These are phyloP conservation scores for Leccinum uliginosum DNA, from an alignment of 768 basidiomycete species.

Conservation along the genomic window DNA sequence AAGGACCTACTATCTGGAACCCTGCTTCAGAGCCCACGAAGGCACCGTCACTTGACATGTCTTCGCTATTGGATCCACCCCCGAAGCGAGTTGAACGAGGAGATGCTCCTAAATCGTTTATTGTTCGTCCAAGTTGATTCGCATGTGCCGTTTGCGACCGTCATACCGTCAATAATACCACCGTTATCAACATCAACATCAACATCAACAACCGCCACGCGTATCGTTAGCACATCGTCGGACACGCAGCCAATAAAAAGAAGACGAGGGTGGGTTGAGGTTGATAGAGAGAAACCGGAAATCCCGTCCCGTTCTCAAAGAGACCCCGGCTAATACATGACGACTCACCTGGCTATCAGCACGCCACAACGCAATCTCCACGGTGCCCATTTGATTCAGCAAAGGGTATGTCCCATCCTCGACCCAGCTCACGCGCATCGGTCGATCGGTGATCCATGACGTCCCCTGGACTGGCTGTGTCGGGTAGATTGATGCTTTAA, in stretches of 20 bases:
- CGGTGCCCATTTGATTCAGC: constrained; percentile 37
- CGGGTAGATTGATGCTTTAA: constrained; percentile 42
- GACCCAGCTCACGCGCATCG: constrained; percentile 43
- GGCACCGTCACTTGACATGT: constrained; percentile 29
- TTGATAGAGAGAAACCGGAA: not conserved
- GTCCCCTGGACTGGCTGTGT: constrained; percentile 46
- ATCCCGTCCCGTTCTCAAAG: not conserved
- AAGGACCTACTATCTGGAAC: constrained; percentile 31
- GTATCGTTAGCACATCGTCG: not conserved
- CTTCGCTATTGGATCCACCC: constrained; percentile 35
- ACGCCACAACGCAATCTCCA: constrained; percentile 45
- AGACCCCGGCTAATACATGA: not conserved
- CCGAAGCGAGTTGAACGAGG: constrained; percentile 37
- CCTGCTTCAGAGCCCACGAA: constrained; percentile 18
- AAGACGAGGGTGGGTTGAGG: not conserved
- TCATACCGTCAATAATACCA: not conserved
- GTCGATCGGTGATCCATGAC: constrained; percentile 40
- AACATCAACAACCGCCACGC: not conserved
- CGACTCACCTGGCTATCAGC: constrained; percentile 7
- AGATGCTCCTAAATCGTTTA: constrained; percentile 32
- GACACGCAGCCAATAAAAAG: not conserved
- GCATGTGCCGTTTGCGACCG: not conserved
- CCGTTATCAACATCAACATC: not conserved
- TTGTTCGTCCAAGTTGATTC: not conserved
- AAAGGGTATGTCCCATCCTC: constrained; percentile 43